These are phyloP conservation scores for Aspergillus udagawae DNA, from an alignment of 2,329 filamentous ascomycete genomes.

Conservation along the genomic window DNA sequence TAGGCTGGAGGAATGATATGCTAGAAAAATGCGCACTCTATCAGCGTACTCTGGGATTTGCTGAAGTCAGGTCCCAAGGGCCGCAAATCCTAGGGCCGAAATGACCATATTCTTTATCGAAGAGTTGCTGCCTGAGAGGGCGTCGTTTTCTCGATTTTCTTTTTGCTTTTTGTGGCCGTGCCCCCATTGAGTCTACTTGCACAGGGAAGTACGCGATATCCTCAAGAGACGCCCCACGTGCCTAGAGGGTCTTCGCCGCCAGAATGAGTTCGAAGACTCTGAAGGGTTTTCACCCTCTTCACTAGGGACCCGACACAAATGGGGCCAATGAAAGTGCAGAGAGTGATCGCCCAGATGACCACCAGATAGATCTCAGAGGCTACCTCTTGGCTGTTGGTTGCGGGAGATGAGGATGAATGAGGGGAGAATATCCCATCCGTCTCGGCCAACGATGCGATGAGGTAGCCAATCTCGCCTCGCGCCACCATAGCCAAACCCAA, in stretches of 20 bases:
- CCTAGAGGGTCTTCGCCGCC: constrained; percentile 39
- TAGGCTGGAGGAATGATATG: not conserved
- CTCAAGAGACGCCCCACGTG: constrained; percentile 33
- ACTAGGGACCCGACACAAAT: constrained; percentile 50
- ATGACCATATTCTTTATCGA: not conserved
- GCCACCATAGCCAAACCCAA: constrained; percentile 69
- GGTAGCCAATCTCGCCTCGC: constrained; percentile 74
- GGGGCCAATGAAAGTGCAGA: constrained; percentile 55
- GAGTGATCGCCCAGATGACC: constrained; percentile 54
- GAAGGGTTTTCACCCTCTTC: constrained; percentile 42
- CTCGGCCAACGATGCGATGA: constrained; percentile 68
- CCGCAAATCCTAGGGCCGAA: not conserved
- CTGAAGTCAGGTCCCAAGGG: not conserved
- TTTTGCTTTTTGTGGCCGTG: not conserved
- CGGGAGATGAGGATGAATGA: not conserved
- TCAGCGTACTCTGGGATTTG: not conserved
- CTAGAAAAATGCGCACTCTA: not conserved
- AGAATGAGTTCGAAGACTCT: constrained; percentile 17
- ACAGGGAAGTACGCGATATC: not conserved
- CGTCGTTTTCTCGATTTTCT: not conserved
- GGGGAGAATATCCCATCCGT: constrained; percentile 45
- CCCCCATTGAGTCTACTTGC: no score
- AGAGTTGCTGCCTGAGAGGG: not conserved
- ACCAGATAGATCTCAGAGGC: constrained; percentile 49
- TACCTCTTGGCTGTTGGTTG: not conserved